Percentiles rank a stretch among this genome's conserved stretches.
These are phyloP conservation scores for Gastrodia elata DNA, from an alignment of 106 monocot species.

Conservation along the genomic window DNA sequence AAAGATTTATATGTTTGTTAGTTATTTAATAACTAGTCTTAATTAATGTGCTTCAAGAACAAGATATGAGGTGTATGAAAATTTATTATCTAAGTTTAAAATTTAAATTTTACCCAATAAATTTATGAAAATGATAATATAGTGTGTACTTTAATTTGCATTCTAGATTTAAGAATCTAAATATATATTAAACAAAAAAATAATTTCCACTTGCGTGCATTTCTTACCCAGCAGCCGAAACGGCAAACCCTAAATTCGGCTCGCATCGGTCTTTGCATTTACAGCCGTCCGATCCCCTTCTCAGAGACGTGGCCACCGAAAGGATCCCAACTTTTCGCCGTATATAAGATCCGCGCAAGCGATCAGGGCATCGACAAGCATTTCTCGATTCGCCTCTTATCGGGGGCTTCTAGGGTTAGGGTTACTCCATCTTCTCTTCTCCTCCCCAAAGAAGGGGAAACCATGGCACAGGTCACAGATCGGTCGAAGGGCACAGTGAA, in stretches of 20 bases:
- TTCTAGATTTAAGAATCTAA: too few species aligned
- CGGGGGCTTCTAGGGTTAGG: not conserved
- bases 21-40: too few species aligned
- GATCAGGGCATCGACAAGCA: not conserved
- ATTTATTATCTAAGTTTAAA: too few species aligned
- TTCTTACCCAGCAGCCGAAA: too few species aligned
- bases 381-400: not conserved
- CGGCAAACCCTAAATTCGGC: not conserved
- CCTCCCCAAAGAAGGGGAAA: not conserved
- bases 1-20: too few species aligned
- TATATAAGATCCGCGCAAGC: not conserved
- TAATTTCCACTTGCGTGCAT: too few species aligned
- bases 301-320: not conserved
- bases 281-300: not conserved
- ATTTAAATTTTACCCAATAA: too few species aligned
- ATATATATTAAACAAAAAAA: too few species aligned
- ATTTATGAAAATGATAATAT: too few species aligned
- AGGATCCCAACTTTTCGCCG: not conserved
- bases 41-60: too few species aligned
- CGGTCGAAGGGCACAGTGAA: slow-evolving; percentile 3
- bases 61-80: too few species aligned
- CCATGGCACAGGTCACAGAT: not conserved
- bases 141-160: too few species aligned
- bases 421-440: not conserved
- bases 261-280: not conserved